Evolutionary conservation across 257 asterid species (phyloP), one percentile per base, ranked within the genome.

Genomic region (Gardenia jasminoides): DNA sequence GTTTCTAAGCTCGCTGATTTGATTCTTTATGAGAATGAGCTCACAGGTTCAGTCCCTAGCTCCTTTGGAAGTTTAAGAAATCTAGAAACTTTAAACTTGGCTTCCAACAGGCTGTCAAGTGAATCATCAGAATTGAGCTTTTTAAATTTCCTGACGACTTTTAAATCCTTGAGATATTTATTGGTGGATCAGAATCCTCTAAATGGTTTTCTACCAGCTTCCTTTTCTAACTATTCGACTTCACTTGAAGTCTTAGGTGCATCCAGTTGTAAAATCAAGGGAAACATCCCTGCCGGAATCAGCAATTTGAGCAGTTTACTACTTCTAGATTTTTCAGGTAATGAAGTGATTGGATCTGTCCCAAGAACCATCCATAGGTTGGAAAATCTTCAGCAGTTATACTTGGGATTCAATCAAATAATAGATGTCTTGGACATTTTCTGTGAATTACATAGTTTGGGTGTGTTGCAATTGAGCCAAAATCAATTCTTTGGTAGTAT

Each of bases 171-270:
- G n/a, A 75, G 4, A 16, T 1, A 1, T 2, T 59, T 82, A 15
- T 10, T 1, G 2, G 0, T 82, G 28, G 0, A 2, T 68, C 1
- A 1, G 17, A 87, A 84, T 75, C 80, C 75, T 3, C 54, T 82
- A 0, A 59, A 73, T 64, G 84, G 79, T 2, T 22, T 20, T 43
- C 83, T 87, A 39, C 85, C 85, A 7, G 47, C 46, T 22, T 75
- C 91, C 6, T 28, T 85, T 67, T 86, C 88, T 13, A 89, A 86
- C 46, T 48, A 84, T 24, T 87, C 92, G 4, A 16, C 78, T 3
- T 80, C 88, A 5, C 76, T 87, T 2, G 65, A 28, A 1, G 0
- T 0, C 0, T 12, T 86, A 1, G 0, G 0, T 0, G 79, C 80
- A 3, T 0, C 0, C 11, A 9, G 1, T 0, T 24, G 74, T 31